These are phyloP conservation scores for Fusarium sp. DNA, from an alignment of 2,329 filamentous ascomycete species.

Conservation along the genomic window DNA sequence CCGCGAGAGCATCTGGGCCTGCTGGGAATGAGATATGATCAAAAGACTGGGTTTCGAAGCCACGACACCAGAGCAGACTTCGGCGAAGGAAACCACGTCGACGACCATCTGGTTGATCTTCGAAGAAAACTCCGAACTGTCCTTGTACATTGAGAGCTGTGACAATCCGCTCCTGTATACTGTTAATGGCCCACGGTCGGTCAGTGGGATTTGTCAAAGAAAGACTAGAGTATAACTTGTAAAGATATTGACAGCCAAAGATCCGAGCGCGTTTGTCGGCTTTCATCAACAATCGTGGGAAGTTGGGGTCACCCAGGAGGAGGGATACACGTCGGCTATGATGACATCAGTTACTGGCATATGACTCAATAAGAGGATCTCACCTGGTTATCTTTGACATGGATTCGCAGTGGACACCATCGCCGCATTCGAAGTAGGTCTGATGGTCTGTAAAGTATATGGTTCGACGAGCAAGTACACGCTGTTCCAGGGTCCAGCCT, in stretches of 20 bases:
- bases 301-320: slow-evolving; percentile 15
- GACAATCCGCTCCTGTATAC: neutral
- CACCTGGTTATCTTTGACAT: slow-evolving; percentile 13
- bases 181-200: slow-evolving; percentile 9
- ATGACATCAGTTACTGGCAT: neutral
- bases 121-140: slow-evolving; percentile 2
- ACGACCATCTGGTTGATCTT: neutral
- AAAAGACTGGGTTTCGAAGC: neutral
- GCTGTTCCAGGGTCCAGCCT: slow-evolving; percentile 16
- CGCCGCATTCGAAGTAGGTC: slow-evolving; percentile 16
- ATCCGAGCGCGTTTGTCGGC: neutral
- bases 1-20: too few species aligned
- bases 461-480: slow-evolving; percentile 1
- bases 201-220: too few species aligned
- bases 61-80: slow-evolving; percentile 7
- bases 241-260: slow-evolving; percentile 15
- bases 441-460: slow-evolving; percentile 10
- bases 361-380: neutral
- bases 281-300: neutral
- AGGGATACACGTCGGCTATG: too few species aligned
- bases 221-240: slow-evolving; percentile 7
- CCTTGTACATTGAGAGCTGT: neutral
- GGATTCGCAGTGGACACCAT: slow-evolving; percentile 13
- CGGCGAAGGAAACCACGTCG: neutral
- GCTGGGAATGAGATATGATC: too few species aligned